Evolutionary conservation across 2,329 filamentous ascomycete genomes (phyloP).

Genomic region (Fusarium odoratissimum): DNA sequence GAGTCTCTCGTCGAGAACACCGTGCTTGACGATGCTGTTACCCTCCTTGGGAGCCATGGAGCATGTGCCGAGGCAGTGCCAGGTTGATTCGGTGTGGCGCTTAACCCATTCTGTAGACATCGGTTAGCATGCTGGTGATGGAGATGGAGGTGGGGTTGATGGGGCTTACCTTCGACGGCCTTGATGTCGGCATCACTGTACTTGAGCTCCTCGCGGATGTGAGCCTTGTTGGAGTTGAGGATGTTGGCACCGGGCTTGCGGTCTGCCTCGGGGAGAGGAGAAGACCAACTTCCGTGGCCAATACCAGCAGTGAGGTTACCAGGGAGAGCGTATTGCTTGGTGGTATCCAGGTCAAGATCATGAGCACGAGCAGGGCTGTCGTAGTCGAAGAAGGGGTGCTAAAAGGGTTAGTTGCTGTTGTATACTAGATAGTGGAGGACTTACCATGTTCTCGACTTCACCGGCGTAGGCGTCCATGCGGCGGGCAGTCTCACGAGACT

Average conservation of each 20-base stretch:
- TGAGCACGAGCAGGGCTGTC: conserved; percentile 76
- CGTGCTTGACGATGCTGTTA: conserved; percentile 84
- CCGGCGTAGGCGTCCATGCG: conserved; percentile 83
- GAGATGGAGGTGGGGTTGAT: fast-evolving
- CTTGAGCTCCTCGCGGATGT: conserved; percentile 70
- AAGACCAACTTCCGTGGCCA: conserved; percentile 78
- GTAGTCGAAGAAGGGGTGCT: conserved; percentile 78
- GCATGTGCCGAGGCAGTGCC: conserved; percentile 67
- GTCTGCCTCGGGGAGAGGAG: conserved; percentile 66
- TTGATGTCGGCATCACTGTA: conserved; percentile 73
- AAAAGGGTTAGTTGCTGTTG: neutral
- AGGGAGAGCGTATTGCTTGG: conserved; percentile 79
- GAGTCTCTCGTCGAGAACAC: conserved; percentile 80
- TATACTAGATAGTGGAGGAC: conserved; percentile 22
- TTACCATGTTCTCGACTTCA: conserved; percentile 69
- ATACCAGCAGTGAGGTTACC: conserved; percentile 78
- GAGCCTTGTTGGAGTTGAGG: conserved; percentile 73
- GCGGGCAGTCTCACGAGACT: conserved; percentile 81
- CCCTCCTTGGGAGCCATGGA: conserved; percentile 82
- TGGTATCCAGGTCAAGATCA: conserved; percentile 80
- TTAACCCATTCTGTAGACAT: conserved; percentile 68
- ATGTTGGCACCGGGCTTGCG: conserved; percentile 56
- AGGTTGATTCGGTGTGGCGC: conserved; percentile 78
- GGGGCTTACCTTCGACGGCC: conserved; percentile 66
- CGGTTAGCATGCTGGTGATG: neutral